Percentiles rank a stretch among this genome's conserved stretches.
Evolutionary conservation across 805 yeast species (phyloP).

Genomic region (Candida koratica): DNA sequence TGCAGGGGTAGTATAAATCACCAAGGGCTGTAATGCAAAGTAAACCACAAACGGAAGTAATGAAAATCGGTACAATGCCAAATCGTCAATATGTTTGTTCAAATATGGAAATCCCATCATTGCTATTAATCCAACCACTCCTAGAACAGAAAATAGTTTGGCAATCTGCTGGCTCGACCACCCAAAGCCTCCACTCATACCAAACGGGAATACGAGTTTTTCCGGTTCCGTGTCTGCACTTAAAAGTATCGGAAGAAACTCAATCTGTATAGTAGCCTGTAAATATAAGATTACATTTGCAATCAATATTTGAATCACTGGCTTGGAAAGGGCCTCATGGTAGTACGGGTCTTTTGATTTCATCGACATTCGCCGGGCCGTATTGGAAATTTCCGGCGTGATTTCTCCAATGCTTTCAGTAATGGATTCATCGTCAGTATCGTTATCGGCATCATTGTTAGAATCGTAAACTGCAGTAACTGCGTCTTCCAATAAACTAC

Average conservation of each 20-base stretch:
- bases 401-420: constrained; percentile 2
- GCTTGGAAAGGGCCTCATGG: constrained; percentile 21
- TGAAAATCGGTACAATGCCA: neutral
- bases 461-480: constrained; percentile 1
- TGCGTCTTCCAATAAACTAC: neutral
- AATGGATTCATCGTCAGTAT: constrained; percentile 7
- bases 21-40: constrained; percentile 36
- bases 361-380: constrained; percentile 9
- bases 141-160: constrained; percentile 31
- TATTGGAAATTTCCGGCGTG: constrained; percentile 17
- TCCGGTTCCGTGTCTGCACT: constrained; percentile 10
- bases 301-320: constrained; percentile 26
- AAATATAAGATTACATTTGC: constrained; percentile 30
- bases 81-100: constrained; percentile 25
- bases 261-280: constrained; percentile 27
- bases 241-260: constrained; percentile 31
- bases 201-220: constrained; percentile 25
- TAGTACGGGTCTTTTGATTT: constrained; percentile 6
- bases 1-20: constrained; percentile 37
- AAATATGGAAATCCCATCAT: constrained; percentile 30
- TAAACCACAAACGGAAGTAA: constrained; percentile 42
- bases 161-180: constrained; percentile 26
- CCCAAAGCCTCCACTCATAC: constrained; percentile 33
- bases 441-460: neutral
- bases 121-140: constrained; percentile 23